phyloP scores from a whole-genome alignment of 192 early-diverging fungal genomes.

The Gryganskiella cystojenkinii region DNA sequence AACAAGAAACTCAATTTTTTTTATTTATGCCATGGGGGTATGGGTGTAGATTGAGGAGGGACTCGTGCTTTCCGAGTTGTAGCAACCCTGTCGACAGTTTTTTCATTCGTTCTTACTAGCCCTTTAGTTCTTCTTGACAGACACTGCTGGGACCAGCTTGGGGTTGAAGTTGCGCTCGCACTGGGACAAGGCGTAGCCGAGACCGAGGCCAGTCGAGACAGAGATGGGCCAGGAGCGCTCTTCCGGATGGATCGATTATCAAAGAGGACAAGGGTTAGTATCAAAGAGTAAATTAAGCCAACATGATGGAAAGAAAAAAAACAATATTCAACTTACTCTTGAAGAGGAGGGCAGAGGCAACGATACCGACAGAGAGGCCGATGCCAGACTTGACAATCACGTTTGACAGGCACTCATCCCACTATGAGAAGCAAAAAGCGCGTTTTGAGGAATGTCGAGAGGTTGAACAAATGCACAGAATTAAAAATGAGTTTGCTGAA shows the following conservation, averaged over 20 bases:
- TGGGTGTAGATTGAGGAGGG: too few relatives aligned
- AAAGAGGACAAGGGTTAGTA: constrained; percentile 1
- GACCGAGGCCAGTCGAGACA: constrained; percentile 82
- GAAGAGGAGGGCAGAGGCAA: constrained; percentile 88
- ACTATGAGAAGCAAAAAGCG: constrained; percentile 60
- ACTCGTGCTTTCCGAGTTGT: too few relatives aligned
- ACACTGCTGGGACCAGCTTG: constrained; percentile 57
- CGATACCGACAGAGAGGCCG: constrained; percentile 86
- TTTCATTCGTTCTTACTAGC: too few relatives aligned
- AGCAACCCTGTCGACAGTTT: too few relatives aligned
- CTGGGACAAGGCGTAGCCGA: constrained; percentile 85
- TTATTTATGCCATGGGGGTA: too few relatives aligned
- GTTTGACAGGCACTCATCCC: constrained; percentile 87
- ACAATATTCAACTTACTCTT: constrained; percentile 67
- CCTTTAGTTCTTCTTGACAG: too few relatives aligned
- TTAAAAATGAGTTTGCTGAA: background rate
- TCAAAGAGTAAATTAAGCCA: background rate
- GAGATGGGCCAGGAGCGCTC: constrained; percentile 90
- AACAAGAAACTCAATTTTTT: too few relatives aligned
- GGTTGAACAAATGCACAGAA: background rate
- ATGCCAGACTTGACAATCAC: constrained; percentile 83
- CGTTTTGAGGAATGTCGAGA: background rate
- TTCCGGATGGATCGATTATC: constrained; percentile 31
- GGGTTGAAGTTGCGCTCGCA: constrained; percentile 74
- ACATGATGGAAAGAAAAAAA: background rate